Percentiles rank a stretch among this genome's conserved stretches.
phyloP scores from a whole-genome alignment of 1,284 basidiomycete species.

The Ceratobasidium sp. region DNA sequence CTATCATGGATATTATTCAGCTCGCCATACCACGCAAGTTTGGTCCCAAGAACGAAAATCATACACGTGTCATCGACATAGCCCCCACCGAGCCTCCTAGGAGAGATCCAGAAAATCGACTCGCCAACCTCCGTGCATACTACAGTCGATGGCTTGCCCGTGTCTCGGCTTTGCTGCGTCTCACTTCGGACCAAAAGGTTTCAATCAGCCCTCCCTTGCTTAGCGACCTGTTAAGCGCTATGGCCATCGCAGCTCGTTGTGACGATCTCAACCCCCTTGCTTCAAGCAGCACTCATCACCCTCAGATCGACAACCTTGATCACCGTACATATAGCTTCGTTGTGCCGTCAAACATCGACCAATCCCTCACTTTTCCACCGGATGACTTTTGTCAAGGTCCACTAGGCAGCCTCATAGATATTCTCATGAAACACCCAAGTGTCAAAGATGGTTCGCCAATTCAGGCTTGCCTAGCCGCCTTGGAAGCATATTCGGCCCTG shows the following conservation, averaged over 20 bases:
- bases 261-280: not conserved
- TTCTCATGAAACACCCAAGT: not conserved
- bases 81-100: too few relatives aligned
- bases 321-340: too few relatives aligned
- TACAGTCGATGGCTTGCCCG: conserved; percentile 5
- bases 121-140: not conserved
- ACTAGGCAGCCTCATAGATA: not conserved
- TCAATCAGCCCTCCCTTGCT: not conserved
- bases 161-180: not conserved
- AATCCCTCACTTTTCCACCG: too few relatives aligned
- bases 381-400: not conserved
- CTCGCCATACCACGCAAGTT: not conserved
- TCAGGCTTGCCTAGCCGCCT: not conserved
- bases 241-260: not conserved
- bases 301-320: not conserved
- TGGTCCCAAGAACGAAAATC: not conserved
- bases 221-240: not conserved
- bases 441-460: not conserved
- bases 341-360: not conserved
- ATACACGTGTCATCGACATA: not conserved
- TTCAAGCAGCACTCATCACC: not conserved
- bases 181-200: not conserved
- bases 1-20: not conserved
- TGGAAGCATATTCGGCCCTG: not conserved
- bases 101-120: too few relatives aligned